Base-by-base conservation (phyloP, 257 asterid species). In the Solanum arcanum region DNA sequence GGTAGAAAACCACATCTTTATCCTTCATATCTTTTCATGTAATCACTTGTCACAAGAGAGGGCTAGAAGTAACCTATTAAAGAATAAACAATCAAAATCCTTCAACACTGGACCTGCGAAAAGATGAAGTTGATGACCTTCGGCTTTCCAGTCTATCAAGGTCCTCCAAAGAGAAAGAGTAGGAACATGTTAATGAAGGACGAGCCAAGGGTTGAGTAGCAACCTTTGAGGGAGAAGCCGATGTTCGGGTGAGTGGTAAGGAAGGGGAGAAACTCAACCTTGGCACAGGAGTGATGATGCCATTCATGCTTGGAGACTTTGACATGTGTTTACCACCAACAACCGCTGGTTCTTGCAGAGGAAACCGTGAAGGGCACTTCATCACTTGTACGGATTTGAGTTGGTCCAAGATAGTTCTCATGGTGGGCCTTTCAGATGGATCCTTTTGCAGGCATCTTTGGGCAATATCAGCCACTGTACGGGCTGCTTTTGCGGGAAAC, bases 361-460 rank as follows among this genome's bases (percentile, higher is more conserved):
- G 99, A 86, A 95, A 96, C 80, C 95, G 93, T 29, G 97, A 93
- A 29, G 97, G 93, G 42, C 88, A 94, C 90, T 94, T 96, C 94
- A 95, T 88, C 83, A 94, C 98, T 89, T 94, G 99, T 84, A 94
- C 92, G 20, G 94, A 23, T 88, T 92, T 95, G 64, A 95, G 96
- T 83, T 92, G 96, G 88, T 95, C 98, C 37, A 92, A 96, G 27
- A 96, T 85, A 41, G 93, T 93, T 92, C 99, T 94, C 99, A 96
- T 96, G 49, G 98, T 95, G 87, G 98, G 99, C 91, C 99, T 92
- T 83, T 92, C 94, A 0, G 99, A 96, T 1, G 99, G 98, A 60
- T 96, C 99, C 83, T 92, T 94, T 86, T 91, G 98, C 86, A 96
- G 93, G 84, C 98, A 95, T 84, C 91, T 90, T 86, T 95, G 98